Evolutionary conservation across 164 flowering plant species (phyloP).

Genomic region (Saururus chinensis): DNA sequence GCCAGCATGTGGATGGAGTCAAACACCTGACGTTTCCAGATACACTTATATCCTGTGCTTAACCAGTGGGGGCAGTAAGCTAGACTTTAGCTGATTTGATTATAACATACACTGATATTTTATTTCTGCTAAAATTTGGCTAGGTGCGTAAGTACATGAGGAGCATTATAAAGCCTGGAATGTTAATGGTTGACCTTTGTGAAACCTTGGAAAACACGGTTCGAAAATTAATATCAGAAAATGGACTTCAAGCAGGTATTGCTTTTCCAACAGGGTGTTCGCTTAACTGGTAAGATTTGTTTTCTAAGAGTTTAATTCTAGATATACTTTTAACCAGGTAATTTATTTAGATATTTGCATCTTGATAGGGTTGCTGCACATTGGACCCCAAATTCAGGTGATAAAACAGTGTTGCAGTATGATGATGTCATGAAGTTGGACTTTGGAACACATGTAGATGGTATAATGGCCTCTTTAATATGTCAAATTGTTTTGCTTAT

Average conservation of each 20-base stretch:
- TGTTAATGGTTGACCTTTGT: conserved; percentile 83
- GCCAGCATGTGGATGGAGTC: neutral
- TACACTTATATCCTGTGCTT: too few species aligned
- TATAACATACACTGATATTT: neutral
- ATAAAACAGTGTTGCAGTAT: conserved; percentile 92
- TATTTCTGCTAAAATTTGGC: conserved; percentile 2
- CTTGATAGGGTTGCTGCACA: conserved; percentile 93
- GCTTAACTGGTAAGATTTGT: conserved; percentile 60
- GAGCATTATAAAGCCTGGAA: conserved; percentile 83
- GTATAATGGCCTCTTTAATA: conserved; percentile 19
- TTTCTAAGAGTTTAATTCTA: neutral
- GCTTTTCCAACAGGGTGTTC: conserved; percentile 99
- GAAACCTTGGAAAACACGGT: conserved; percentile 95
- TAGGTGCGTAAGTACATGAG: conserved; percentile 88
- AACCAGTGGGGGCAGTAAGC: too few species aligned
- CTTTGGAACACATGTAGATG: conserved; percentile 97
- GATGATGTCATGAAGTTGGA: conserved; percentile 99
- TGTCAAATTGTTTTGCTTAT: neutral
- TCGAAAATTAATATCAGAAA: conserved; percentile 85
- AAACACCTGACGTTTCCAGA: too few species aligned
- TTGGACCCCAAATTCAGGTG: conserved; percentile 98
- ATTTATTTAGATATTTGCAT: neutral
- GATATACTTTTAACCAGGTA: neutral
- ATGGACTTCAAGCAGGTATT: conserved; percentile 97
- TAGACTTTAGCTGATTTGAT: neutral